These are phyloP conservation scores for Hypoxylon cercidicola DNA, from an alignment of 495 filamentous ascomycete species.

Conservation along the genomic window DNA sequence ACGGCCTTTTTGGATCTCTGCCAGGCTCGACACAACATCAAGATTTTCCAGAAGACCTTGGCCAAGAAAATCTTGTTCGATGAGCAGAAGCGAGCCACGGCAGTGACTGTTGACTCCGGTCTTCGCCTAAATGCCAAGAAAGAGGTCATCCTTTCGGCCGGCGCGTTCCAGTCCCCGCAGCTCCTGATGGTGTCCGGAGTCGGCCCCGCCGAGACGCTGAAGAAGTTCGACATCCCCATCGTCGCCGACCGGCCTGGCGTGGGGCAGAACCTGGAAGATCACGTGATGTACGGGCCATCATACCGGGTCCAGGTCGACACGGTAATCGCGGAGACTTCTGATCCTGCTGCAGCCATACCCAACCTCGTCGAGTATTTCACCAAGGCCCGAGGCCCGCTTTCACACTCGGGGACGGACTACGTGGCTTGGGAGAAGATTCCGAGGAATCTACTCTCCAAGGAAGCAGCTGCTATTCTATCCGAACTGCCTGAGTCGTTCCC, in stretches of 20 bases:
- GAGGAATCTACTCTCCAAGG: constrained; percentile 22
- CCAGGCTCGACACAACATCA: constrained; percentile 13
- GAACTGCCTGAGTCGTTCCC: constrained; percentile 65
- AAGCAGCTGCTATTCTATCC: constrained; percentile 48
- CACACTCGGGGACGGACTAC: constrained; percentile 57
- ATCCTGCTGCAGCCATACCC: constrained; percentile 47
- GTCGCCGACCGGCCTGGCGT: constrained; percentile 59
- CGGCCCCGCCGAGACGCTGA: constrained; percentile 39
- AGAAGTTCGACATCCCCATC: constrained; percentile 50
- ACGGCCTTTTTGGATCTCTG: constrained; percentile 1
- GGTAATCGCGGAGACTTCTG: constrained; percentile 46
- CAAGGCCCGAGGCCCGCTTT: constrained; percentile 51
- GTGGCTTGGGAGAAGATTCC: constrained; percentile 62
- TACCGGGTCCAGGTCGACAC: constrained; percentile 56
- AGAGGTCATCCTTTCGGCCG: constrained; percentile 60
- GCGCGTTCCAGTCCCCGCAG: constrained; percentile 58
- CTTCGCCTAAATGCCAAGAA: constrained; percentile 46
- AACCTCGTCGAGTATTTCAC: constrained; percentile 41
- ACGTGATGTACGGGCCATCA: constrained; percentile 50
- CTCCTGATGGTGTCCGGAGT: constrained; percentile 60
- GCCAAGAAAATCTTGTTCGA: constrained; percentile 12
- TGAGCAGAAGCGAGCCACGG: constrained; percentile 3
- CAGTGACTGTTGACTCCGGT: background rate
- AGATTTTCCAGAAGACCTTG: constrained; percentile 5
- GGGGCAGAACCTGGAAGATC: constrained; percentile 64